phyloP scores from a whole-genome alignment of 176 grass and related monocot species.

The Dendrocalamus sinicus region DNA sequence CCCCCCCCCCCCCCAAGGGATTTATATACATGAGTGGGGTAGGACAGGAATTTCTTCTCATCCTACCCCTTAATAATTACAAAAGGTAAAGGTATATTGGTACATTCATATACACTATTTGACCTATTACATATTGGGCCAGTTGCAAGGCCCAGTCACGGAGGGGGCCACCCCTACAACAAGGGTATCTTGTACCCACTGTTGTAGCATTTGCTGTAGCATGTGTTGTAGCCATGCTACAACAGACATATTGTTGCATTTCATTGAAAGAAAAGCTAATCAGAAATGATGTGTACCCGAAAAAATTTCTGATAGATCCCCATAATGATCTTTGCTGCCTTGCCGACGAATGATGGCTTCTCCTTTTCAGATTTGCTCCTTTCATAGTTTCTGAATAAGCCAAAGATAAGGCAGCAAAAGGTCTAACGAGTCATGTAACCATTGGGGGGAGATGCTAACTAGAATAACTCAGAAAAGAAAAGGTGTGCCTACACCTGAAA shows the following conservation, averaged over 20 bases:
- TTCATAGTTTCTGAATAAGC: constrained; percentile 31
- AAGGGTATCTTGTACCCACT: too few species aligned
- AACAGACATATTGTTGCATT: background rate
- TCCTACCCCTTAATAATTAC: too few species aligned
- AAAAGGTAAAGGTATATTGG: too few species aligned
- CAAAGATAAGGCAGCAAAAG: constrained; percentile 19
- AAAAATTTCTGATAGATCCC: constrained; percentile 68
- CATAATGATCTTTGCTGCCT: constrained; percentile 54
- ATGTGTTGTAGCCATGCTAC: too few species aligned
- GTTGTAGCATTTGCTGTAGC: too few species aligned
- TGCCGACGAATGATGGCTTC: constrained; percentile 29
- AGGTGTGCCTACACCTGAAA: constrained; percentile 43
- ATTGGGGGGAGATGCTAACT: constrained; percentile 22
- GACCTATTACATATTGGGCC: too few species aligned
- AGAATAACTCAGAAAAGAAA: constrained; percentile 24
- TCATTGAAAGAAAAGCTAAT: constrained; percentile 36
- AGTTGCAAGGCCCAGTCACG: too few species aligned
- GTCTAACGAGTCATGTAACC: background rate
- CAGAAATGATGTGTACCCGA: constrained; percentile 56
- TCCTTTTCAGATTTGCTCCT: constrained; percentile 24
- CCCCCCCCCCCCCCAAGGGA: too few species aligned
- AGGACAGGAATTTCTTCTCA: too few species aligned
- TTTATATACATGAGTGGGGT: too few species aligned
- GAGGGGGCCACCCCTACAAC: too few species aligned
- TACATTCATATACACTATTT: too few species aligned